Percentiles rank a stretch among this genome's conserved stretches.
phyloP scores from a whole-genome alignment of 345 rosid genomes.

The Eucalyptus melliodora region DNA sequence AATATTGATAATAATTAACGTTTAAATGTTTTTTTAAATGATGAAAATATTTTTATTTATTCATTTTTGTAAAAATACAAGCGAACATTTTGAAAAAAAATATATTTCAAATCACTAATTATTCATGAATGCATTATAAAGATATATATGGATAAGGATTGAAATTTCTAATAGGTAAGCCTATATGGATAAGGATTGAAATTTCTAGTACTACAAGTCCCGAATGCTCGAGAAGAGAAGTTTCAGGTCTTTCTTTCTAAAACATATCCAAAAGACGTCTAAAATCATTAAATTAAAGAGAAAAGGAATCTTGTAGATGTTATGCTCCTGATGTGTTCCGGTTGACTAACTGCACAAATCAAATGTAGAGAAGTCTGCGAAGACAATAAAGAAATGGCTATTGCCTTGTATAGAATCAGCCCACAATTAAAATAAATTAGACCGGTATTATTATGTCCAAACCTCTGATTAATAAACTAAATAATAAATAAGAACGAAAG shows the following conservation, averaged over 20 bases:
- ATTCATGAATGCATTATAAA: neutral
- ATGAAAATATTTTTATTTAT: too few species aligned
- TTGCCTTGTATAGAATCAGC: neutral
- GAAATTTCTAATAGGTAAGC: too few species aligned
- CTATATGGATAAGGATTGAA: too few species aligned
- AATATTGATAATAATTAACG: too few species aligned
- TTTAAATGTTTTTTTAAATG: too few species aligned
- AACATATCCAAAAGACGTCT: neutral
- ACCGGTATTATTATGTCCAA: neutral
- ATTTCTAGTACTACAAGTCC: neutral
- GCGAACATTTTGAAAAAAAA: neutral
- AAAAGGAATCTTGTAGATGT: neutral
- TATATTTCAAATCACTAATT: neutral
- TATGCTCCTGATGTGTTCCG: neutral
- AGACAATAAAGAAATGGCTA: neutral
- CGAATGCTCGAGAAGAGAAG: neutral
- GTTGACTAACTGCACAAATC: neutral
- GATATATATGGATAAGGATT: too few species aligned
- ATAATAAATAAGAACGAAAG: neutral
- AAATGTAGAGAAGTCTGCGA: neutral
- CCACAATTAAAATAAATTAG: neutral
- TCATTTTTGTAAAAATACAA: too few species aligned
- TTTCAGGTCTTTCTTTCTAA: neutral
- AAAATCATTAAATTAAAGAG: neutral
- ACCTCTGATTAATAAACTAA: neutral